A percentile compares a stretch with the other conserved stretches of the same genome.
phyloP scores from a whole-genome alignment of 768 basidiomycete species.

The Punctularia strigosozonata region DNA sequence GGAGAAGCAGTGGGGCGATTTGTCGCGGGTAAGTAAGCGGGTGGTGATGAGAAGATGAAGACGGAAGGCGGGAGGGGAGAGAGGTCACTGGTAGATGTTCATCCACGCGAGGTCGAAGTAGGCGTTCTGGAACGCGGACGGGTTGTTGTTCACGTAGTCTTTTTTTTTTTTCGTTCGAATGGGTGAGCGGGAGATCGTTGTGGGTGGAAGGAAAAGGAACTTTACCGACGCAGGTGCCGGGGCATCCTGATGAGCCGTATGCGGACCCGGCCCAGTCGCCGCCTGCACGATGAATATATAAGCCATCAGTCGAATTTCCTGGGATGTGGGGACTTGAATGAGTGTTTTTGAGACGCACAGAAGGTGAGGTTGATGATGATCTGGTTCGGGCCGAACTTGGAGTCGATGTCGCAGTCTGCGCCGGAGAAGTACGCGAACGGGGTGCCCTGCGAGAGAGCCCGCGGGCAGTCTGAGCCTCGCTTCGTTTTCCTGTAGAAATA shows the following conservation, averaged over 20 bases:
- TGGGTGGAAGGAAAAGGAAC: not conserved
- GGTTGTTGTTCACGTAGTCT: constrained; percentile 25
- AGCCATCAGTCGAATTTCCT: not conserved
- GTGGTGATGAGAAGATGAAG: too few relatives aligned
- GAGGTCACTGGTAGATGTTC: constrained; percentile 22
- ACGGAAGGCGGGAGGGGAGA: too few relatives aligned
- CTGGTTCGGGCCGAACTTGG: constrained; percentile 21
- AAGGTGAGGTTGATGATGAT: constrained; percentile 21
- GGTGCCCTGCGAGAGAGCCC: constrained; percentile 12
- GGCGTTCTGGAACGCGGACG: constrained; percentile 25
- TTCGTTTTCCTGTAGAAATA: not conserved
- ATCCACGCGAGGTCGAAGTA: constrained; percentile 29
- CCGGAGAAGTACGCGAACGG: constrained; percentile 23
- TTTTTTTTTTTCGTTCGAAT: too few relatives aligned
- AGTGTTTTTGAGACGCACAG: not conserved
- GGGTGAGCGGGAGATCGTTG: too few relatives aligned
- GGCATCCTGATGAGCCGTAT: not conserved
- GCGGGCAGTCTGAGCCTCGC: not conserved
- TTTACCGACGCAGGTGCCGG: not conserved
- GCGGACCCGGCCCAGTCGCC: constrained; percentile 5
- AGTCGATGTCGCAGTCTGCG: constrained; percentile 23
- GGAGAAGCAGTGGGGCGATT: too few relatives aligned
- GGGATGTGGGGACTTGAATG: not conserved
- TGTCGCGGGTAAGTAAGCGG: too few relatives aligned
- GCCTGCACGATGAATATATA: not conserved